Conservation (phyloP, 2,329 filamentous ascomycete genomes). For the Fusarium verrucosum region DNA sequence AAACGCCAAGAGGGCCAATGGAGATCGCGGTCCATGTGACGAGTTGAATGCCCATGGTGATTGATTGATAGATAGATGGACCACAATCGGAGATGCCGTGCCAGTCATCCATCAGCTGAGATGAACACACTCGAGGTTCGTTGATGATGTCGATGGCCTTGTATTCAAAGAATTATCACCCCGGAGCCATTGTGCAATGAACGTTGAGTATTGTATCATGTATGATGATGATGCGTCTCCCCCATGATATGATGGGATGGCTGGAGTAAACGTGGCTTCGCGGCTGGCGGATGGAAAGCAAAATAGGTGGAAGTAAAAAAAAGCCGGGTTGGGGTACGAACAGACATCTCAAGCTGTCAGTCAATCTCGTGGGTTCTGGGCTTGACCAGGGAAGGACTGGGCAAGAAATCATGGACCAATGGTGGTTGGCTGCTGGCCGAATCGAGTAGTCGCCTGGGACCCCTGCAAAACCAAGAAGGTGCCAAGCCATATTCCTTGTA, state of each 20-base stretch:
- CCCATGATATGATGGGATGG: slow-evolving; percentile 5
- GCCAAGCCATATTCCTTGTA: slow-evolving; percentile 14
- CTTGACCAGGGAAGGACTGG: slow-evolving; percentile 38
- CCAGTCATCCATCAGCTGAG: not conserved
- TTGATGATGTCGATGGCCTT: not conserved
- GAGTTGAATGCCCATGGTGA: slow-evolving; percentile 2
- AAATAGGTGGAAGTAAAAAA: not conserved
- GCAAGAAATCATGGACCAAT: slow-evolving; percentile 37
- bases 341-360: slow-evolving; percentile 36
- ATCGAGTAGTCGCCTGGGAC: slow-evolving; percentile 43
- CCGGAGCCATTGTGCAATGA: not conserved
- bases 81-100: not conserved
- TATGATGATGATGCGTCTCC: slow-evolving; percentile 17
- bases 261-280: slow-evolving; percentile 18
- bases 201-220: not conserved
- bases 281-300: slow-evolving; percentile 8
- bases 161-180: not conserved
- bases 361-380: slow-evolving; percentile 26
- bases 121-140: not conserved
- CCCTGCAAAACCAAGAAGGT: slow-evolving; percentile 30
- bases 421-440: slow-evolving; percentile 35
- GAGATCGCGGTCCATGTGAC: slow-evolving; percentile 24
- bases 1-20: slow-evolving; percentile 20
- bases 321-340: slow-evolving; percentile 8
- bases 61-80: slow-evolving; percentile 1